A percentile compares a stretch with the other conserved stretches of the same genome.
Evolutionary conservation across 2,329 filamentous ascomycete genomes (phyloP).

Genomic region (Ophiostoma himal-ulmi): DNA sequence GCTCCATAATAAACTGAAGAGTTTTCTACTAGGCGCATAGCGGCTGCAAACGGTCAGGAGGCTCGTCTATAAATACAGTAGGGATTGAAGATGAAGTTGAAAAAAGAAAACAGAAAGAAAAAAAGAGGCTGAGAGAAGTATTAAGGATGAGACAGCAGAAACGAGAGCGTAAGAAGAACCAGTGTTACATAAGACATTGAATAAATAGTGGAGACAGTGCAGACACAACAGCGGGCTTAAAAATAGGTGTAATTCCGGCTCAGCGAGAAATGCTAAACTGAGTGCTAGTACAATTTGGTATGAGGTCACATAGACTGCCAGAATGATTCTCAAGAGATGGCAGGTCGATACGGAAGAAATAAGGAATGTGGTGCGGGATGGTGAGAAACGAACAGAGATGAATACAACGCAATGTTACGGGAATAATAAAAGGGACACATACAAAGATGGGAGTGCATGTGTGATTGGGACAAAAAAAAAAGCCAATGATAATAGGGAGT

Average conservation of each 20-base stretch:
- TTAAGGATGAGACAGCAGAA: neutral
- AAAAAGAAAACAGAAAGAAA: neutral
- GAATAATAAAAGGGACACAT: neutral
- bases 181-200: neutral
- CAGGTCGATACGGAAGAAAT: neutral
- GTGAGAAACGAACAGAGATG: neutral
- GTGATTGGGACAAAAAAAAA: neutral
- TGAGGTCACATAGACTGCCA: too few relatives aligned
- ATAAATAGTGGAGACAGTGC: neutral
- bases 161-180: neutral
- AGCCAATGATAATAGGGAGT: neutral
- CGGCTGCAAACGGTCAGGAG: neutral
- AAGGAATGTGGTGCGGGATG: neutral
- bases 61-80: neutral
- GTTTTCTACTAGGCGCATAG: neutral
- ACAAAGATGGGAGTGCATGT: neutral
- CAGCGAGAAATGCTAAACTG: neutral
- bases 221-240: neutral
- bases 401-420: neutral
- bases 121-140: neutral
- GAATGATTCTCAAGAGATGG: too few relatives aligned
- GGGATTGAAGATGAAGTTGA: neutral
- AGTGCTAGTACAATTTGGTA: neutral
- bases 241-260: neutral
- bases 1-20: constrained; percentile 7